Evolutionary conservation across 352 stramenopile genomes (phyloP).

Genomic region (Thalassiosira gravida): DNA sequence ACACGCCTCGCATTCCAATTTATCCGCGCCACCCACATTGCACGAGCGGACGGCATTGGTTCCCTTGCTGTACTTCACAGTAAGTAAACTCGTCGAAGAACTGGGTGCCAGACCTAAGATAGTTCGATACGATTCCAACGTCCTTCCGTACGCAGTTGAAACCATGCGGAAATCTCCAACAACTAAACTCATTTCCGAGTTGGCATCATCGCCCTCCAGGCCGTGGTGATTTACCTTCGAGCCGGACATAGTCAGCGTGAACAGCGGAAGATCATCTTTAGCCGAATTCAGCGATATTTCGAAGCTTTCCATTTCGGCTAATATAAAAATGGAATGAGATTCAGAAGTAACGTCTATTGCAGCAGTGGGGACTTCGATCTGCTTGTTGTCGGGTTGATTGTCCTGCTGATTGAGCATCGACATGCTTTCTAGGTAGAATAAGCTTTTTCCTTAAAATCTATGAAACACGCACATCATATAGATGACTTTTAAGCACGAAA

Average conservation of each 20-base stretch:
- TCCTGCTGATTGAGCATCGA: slow-evolving; percentile 32
- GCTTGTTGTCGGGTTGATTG: slow-evolving; percentile 20
- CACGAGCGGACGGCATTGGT: slow-evolving; percentile 56
- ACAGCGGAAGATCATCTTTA: slow-evolving; percentile 83
- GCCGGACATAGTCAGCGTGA: slow-evolving; percentile 76
- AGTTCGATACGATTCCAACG: slow-evolving; percentile 71
- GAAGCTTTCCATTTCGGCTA: slow-evolving; percentile 78
- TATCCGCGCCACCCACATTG: slow-evolving; percentile 55
- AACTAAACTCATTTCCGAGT: slow-evolving; percentile 65
- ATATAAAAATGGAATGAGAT: slow-evolving; percentile 62
- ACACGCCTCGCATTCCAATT: slow-evolving; percentile 67
- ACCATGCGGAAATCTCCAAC: slow-evolving; percentile 79
- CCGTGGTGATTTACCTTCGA: slow-evolving; percentile 68
- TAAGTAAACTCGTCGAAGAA: slow-evolving; percentile 73
- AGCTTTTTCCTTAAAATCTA: slow-evolving; percentile 59
- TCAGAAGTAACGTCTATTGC: slow-evolving; percentile 6
- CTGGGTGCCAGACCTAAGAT: slow-evolving; percentile 78
- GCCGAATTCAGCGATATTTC: slow-evolving; percentile 82
- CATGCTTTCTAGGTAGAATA: slow-evolving; percentile 63
- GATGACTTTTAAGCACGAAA: too few relatives aligned
- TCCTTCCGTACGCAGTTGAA: slow-evolving; percentile 55
- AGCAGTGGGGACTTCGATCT: too few relatives aligned
- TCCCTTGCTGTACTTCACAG: slow-evolving; percentile 77
- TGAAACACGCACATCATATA: too few relatives aligned
- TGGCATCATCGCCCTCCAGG: slow-evolving; percentile 42